A percentile compares a stretch with the other conserved stretches of the same genome.
Evolutionary conservation across 2,329 filamentous ascomycete species (phyloP).

Genomic region (Colletotrichum sp.): DNA sequence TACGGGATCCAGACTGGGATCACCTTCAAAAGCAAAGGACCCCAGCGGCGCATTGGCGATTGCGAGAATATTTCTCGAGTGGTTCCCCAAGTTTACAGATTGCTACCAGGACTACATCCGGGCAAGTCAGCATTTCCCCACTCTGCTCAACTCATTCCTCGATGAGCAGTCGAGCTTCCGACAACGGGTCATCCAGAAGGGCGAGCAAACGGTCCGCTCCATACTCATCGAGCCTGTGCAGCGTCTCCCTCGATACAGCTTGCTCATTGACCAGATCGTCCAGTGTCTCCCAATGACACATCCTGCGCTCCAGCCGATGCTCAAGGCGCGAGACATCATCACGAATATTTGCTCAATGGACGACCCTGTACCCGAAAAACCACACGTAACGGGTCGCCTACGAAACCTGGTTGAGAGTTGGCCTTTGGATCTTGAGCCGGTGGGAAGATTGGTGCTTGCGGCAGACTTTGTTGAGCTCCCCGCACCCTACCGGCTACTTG

Average conservation of each 20-base stretch:
- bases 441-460: conserved; percentile 80
- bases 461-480: conserved; percentile 80
- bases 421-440: conserved; percentile 73
- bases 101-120: conserved; percentile 94
- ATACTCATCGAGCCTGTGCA: conserved; percentile 96
- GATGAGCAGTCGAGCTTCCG: conserved; percentile 84
- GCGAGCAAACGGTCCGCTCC: conserved; percentile 90
- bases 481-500: conserved; percentile 67
- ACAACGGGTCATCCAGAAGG: conserved; percentile 78
- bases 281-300: conserved; percentile 85
- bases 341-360: conserved; percentile 97
- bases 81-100: conserved; percentile 91
- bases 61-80: conserved; percentile 82
- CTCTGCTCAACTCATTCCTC: conserved; percentile 78
- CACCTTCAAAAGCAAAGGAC: conserved; percentile 61
- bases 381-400: conserved; percentile 75
- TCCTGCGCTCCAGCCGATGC: conserved; percentile 80
- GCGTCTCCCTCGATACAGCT: conserved; percentile 88
- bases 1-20: conserved; percentile 48
- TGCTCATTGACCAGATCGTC: conserved; percentile 96
- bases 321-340: conserved; percentile 91
- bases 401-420: conserved; percentile 79
- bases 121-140: conserved; percentile 85
- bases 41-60: conserved; percentile 79
- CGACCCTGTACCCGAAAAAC: conserved; percentile 70